Percentiles rank a stretch among this genome's conserved stretches.
phyloP scores from a whole-genome alignment of 208 protist species.

The Wallacemonas collosoma region DNA sequence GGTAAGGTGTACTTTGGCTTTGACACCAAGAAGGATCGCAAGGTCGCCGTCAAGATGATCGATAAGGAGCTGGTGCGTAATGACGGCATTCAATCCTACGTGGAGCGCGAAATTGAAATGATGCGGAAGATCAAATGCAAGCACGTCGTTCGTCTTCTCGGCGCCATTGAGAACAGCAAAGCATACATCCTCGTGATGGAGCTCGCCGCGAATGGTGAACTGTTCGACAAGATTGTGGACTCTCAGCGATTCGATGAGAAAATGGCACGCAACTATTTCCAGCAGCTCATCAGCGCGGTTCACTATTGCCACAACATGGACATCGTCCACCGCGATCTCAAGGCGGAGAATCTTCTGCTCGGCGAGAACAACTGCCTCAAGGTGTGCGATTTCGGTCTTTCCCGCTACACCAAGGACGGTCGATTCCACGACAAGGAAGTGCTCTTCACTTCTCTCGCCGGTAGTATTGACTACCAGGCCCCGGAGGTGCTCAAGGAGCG shows the following conservation, averaged over 20 bases:
- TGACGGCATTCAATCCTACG: slow-evolving; percentile 70
- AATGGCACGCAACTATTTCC: slow-evolving; percentile 87
- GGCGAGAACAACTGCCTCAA: slow-evolving; percentile 82
- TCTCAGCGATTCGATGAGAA: slow-evolving; percentile 81
- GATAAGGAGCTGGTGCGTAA: slow-evolving; percentile 76
- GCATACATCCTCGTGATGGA: slow-evolving; percentile 98
- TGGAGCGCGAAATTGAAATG: slow-evolving; percentile 96
- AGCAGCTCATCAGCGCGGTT: slow-evolving; percentile 90
- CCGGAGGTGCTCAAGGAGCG: slow-evolving; percentile 87
- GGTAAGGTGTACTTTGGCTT: slow-evolving; percentile 88
- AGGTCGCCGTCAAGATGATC: slow-evolving; percentile 93
- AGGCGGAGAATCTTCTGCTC: slow-evolving; percentile 93
- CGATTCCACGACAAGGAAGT: slow-evolving; percentile 64
- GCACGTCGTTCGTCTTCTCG: slow-evolving; percentile 93
- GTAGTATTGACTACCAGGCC: slow-evolving; percentile 91
- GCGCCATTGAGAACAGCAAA: slow-evolving; percentile 96
- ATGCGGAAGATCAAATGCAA: slow-evolving; percentile 97
- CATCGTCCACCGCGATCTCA: slow-evolving; percentile 94
- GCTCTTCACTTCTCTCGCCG: slow-evolving; percentile 81
- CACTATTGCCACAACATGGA: slow-evolving; percentile 92
- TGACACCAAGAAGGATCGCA: slow-evolving; percentile 69
- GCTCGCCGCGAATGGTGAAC: slow-evolving; percentile 97
- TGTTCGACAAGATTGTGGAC: slow-evolving; percentile 97
- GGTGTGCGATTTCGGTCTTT: slow-evolving; percentile 93
- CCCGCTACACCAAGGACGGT: slow-evolving; percentile 85